phyloP scores from a whole-genome alignment of 495 filamentous ascomycete genomes.

The Aspergillus heteromorphus region DNA sequence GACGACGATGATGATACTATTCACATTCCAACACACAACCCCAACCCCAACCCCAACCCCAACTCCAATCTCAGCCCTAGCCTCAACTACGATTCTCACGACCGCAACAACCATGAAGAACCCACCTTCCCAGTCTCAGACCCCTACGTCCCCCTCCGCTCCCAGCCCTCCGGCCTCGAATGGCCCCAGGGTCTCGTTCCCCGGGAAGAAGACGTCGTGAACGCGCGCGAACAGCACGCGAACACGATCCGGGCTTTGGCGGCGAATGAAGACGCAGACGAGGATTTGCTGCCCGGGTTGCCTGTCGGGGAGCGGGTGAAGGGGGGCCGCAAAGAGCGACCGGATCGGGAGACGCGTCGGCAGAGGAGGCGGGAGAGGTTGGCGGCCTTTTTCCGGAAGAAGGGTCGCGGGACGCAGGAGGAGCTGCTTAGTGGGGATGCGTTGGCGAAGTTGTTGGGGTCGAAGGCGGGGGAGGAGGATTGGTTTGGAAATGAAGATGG shows the following conservation, averaged over 20 bases:
- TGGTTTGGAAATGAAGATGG: conserved; percentile 19
- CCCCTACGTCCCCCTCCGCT: not conserved
- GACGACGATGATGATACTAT: no score
- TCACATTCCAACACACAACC: no score
- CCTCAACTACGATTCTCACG: no score
- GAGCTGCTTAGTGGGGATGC: not conserved
- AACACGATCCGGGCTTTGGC: not conserved
- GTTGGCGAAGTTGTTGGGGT: not conserved
- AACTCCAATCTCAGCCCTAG: no score
- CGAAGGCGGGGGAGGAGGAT: not conserved
- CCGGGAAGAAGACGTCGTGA: not conserved
- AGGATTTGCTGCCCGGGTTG: no score
- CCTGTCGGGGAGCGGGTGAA: not conserved
- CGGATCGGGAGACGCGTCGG: not conserved
- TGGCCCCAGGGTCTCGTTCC: not conserved
- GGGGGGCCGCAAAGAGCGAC: not conserved
- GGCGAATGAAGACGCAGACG: no score
- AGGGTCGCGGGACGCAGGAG: not conserved
- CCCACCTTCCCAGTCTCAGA: no score
- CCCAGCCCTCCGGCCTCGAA: not conserved
- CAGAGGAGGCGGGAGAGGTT: not conserved
- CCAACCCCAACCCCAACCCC: no score
- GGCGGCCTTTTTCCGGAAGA: not conserved
- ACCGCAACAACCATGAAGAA: no score
- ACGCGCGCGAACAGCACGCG: not conserved